phyloP scores from a whole-genome alignment of 768 basidiomycete species.

The Pleurotus pulmonarius region DNA sequence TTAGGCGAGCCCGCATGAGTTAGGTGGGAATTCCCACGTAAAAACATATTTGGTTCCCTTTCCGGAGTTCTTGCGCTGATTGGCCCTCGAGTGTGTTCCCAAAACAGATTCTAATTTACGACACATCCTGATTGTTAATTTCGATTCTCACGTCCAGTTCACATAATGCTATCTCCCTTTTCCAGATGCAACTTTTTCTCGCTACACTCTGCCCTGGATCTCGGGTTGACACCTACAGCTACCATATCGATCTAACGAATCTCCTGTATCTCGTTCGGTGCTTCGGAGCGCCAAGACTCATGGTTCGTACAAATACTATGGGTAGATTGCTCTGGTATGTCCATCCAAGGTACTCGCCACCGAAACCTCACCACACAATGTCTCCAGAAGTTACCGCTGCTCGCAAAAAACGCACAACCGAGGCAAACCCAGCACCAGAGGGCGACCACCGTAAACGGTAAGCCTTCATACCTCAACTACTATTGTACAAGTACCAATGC shows the following conservation, averaged over 20 bases:
- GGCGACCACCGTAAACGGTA: conserved; percentile 56
- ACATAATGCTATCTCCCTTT: conserved; percentile 19
- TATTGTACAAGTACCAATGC: neutral
- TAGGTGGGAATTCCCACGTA: no score
- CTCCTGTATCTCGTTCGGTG: conserved; percentile 16
- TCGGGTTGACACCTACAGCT: conserved; percentile 19
- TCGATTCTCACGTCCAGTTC: conserved; percentile 17
- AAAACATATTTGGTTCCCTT: no score
- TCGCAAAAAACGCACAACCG: conserved; percentile 23
- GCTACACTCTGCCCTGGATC: conserved; percentile 22
- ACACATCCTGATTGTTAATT: neutral
- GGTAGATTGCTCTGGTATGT: conserved; percentile 8
- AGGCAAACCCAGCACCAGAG: conserved; percentile 32
- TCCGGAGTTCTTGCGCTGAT: conserved; percentile 8
- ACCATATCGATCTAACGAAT: conserved; percentile 11
- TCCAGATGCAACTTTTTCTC: conserved; percentile 24
- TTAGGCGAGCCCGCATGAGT: no score
- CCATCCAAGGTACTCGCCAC: conserved; percentile 9
- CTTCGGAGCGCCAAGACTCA: conserved; percentile 19
- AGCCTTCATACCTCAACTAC: conserved; percentile 22
- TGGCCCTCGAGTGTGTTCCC: neutral
- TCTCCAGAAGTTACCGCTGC: conserved; percentile 23
- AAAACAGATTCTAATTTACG: neutral
- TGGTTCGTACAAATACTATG: conserved; percentile 22
- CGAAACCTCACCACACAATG: conserved; percentile 17